Base-by-base conservation (phyloP, 306 rosid genomes). In the Trifolium fragiferum region DNA sequence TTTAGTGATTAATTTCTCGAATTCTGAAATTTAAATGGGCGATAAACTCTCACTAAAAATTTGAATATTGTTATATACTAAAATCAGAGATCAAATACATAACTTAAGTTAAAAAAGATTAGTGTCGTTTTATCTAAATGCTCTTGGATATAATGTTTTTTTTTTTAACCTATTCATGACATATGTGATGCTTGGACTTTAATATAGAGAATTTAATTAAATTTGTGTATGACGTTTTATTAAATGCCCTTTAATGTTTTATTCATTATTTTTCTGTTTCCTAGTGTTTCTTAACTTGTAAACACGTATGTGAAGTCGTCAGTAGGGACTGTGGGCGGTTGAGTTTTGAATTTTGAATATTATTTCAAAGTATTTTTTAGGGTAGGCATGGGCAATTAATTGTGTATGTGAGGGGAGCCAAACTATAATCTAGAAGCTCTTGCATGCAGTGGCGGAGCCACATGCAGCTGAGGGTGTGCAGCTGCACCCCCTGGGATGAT, bases 261-360 rank as follows among this genome's bases (percentile, higher is more conserved):
- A 11, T 15, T 2, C 2, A 30, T 12, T 44, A 37, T 73, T 30
- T 12, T 16, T 7, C 27, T n/a, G 12, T 37, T 27, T 43, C 7
- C 7, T 3, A 25, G 37, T 38, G 71, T 62, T 84, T 65, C 81
- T 61, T 65, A 75, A 57, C 49, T 33, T 57, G 68, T 47, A 55
- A 73, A 80, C 76, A 66, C 73, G 23, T 69, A 47, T 61, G 50
- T 53, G 25, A 64, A 1, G 41, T 71, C 67, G 72, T 71, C 49
- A 30, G 16, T 27, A 21, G 69, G 37, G 68, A 54, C 77, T 74
- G 23, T 71, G 72, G 72, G 51, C 51, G 58, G 61, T 50, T 43
- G 14, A 3, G 19, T 77, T 81, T 69, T 81, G 66, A 70, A 81
- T 73, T 68, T 81, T 68, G 78, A 81, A 70, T 37, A 47, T 13